These are phyloP conservation scores for Oenanthe javanica DNA, from an alignment of 140 eudicot genomes.

Conservation along the genomic window DNA sequence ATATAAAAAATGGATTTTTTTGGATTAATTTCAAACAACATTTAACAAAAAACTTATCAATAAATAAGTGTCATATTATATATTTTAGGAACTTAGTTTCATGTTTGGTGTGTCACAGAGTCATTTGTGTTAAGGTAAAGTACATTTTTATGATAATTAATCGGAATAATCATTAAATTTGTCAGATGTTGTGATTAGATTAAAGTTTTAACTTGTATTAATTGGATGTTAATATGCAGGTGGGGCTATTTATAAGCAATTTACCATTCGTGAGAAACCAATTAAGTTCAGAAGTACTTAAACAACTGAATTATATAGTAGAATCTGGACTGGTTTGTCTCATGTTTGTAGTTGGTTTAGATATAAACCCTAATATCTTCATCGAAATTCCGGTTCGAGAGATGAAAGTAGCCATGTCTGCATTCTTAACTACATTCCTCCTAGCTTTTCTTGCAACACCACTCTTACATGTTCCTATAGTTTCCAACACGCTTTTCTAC, in stretches of 20 bases:
- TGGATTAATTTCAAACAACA: too few species aligned
- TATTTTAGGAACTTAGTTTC: too few species aligned
- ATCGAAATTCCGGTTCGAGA: conserved; percentile 49
- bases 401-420: conserved; percentile 53
- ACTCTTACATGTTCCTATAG: conserved; percentile 23
- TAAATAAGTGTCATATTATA: too few species aligned
- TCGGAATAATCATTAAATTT: not conserved
- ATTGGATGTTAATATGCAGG: conserved; percentile 34
- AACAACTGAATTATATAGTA: conserved; percentile 44
- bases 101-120: too few species aligned
- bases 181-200: not conserved
- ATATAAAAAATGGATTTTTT: too few species aligned
- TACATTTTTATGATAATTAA: not conserved
- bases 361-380: conserved; percentile 51
- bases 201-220: not conserved
- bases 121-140: not conserved
- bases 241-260: conserved; percentile 51
- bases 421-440: conserved; percentile 51
- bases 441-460: conserved; percentile 38
- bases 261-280: conserved; percentile 39
- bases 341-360: conserved; percentile 80
- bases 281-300: conserved; percentile 30
- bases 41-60: too few species aligned
- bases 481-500: conserved; percentile 28
- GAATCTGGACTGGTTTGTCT: conserved; percentile 70